A percentile compares a stretch with the other conserved stretches of the same genome.
These are phyloP conservation scores for Vairimorpha necatrix DNA, from an alignment of 371 early-diverging fungal species.

Conservation along the genomic window DNA sequence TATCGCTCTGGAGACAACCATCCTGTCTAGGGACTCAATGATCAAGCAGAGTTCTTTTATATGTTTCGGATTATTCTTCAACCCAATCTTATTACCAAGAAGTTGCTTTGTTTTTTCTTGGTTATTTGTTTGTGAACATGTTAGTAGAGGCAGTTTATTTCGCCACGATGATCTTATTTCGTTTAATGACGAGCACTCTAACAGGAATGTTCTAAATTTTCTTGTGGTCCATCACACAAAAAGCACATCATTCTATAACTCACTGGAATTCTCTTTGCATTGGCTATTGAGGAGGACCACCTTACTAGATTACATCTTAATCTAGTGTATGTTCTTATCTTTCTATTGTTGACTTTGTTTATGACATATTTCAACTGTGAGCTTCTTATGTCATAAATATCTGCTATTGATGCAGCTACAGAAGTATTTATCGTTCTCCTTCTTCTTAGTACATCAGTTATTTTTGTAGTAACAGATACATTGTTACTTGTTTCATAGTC, in stretches of 20 bases:
- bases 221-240: neutral
- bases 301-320: conserved; percentile 6
- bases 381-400: neutral
- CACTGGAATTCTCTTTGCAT: neutral
- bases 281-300: neutral
- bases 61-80: neutral
- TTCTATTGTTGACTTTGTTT: neutral
- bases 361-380: neutral
- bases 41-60: neutral
- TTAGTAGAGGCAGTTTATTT: neutral
- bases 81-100: neutral
- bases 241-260: neutral
- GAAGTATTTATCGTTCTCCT: neutral
- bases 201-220: conserved; percentile 2
- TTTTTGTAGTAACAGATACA: neutral
- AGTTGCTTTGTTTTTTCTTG: neutral
- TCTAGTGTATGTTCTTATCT: conserved; percentile 5
- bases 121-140: neutral
- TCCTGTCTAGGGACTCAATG: neutral
- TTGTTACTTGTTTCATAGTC: conserved; percentile 1
- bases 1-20: neutral
- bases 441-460: neutral
- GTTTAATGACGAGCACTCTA: neutral
- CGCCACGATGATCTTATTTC: neutral
- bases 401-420: neutral